These are phyloP conservation scores for Lichtheimia corymbifera DNA, from an alignment of 371 early-diverging fungal species.

Conservation along the genomic window DNA sequence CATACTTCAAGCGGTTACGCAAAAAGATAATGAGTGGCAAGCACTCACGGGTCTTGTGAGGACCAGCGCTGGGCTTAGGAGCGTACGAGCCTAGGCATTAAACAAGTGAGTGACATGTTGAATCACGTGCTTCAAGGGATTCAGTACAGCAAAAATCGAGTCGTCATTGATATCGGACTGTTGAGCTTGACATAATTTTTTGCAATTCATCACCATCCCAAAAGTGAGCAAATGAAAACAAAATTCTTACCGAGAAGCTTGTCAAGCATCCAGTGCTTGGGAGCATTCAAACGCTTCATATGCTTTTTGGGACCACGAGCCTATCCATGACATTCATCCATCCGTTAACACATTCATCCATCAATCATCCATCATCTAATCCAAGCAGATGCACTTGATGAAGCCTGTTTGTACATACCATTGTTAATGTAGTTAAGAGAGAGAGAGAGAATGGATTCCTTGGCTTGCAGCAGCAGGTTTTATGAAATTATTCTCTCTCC, in stretches of 20 bases:
- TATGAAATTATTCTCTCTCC: too few species aligned
- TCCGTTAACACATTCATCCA: conserved; percentile 9
- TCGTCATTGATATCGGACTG: conserved; percentile 31
- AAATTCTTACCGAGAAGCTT: conserved; percentile 73
- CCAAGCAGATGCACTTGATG: too few species aligned
- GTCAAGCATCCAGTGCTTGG: conserved; percentile 99
- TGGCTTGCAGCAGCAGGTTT: not conserved
- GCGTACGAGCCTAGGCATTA: conserved; percentile 67
- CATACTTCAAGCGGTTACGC: conserved; percentile 99
- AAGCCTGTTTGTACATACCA: too few species aligned
- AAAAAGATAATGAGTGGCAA: conserved; percentile 98
- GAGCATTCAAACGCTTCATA: conserved; percentile 99
- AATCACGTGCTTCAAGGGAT: too few species aligned
- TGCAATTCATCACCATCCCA: conserved; percentile 18
- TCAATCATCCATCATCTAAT: conserved; percentile 5
- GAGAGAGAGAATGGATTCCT: not conserved
- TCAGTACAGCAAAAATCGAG: too few species aligned
- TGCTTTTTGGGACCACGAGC: conserved; percentile 99
- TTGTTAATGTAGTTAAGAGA: too few species aligned
- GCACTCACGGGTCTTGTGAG: conserved; percentile 99
- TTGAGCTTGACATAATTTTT: conserved; percentile 27
- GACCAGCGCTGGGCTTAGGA: conserved; percentile 98
- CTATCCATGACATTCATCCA: conserved; percentile 38
- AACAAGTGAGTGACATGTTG: too few species aligned
- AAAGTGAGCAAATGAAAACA: not conserved